Base-by-base conservation (phyloP, 352 stramenopile genomes). In the Globisporangium alternatum region DNA sequence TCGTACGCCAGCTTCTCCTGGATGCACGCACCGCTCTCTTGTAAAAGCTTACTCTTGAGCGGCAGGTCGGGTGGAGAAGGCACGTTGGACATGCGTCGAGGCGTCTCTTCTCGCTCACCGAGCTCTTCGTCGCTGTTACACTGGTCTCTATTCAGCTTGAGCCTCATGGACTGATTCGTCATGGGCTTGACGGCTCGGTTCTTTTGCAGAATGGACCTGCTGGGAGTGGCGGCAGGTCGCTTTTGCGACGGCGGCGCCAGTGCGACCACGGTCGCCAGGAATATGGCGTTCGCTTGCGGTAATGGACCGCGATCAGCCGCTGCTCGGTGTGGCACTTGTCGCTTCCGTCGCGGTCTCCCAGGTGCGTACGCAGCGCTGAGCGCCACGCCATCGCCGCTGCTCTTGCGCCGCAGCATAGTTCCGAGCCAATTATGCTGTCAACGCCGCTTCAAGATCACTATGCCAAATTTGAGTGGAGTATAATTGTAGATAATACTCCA, bases 1-100 rank as follows among this genome's bases (percentile, higher is more conserved):
- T 80, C 75, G 17, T 72, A 80, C 39, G 65, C 65, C 25, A 83
- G 63, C 13, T 72, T 74, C 53, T 75, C 56, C 7, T 60, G 58
- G 13, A 65, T 58, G 39, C 49, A 65, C 2, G 43, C 55, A 5
- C 51, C 56, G 7, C 47, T 71, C 47, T 67, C 55, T 30, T 47
- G 37, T 0, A 49, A 19, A 17, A 68, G 44, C 19, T 39, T 56
- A 6, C 47, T 28, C 31, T 41, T 33, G 45, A 56, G 17, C 21
- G 43, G 30, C 9, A 31, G 9, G 41, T 28, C 39, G 9, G 12
- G 35, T 17, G 35, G 35, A 5, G 7, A 17, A 8, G 28, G 25
- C 28, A n/a, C 15, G 3, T 25, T 53, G 3, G 13, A n/a, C 19
- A 19, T 45, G 12, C 21, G 12, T 53, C 28, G 17, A 9, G 39